Conservation (phyloP, 345 rosid genomes). For the rapeseed (Brassica napus) region DNA sequence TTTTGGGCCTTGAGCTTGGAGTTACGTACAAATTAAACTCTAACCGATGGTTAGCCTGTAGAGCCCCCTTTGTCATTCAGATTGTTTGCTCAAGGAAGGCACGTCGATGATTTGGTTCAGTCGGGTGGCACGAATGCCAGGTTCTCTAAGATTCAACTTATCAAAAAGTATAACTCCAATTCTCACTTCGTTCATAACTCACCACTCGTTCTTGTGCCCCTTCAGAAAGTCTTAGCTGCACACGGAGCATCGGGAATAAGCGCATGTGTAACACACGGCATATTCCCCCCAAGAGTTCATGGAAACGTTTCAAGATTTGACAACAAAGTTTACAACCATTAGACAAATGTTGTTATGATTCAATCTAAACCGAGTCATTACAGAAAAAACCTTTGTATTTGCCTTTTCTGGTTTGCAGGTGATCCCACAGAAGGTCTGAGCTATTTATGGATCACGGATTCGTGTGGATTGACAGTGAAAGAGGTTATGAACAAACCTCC, state of each 20-base stretch:
- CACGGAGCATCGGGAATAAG: constrained; percentile 90
- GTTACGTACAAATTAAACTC: no score
- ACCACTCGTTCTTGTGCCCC: constrained; percentile 1
- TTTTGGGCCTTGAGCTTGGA: no score
- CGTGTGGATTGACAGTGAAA: constrained; percentile 76
- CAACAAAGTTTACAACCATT: constrained; percentile 60
- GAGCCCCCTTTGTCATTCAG: no score
- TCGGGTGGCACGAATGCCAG: constrained; percentile 99
- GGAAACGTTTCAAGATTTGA: constrained; percentile 82
- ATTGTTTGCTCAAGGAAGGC: constrained; percentile 50
- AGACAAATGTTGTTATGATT: background rate
- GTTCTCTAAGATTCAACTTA: constrained; percentile 42
- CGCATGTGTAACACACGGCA: constrained; percentile 93
- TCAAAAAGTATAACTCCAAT: background rate
- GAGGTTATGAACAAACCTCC: constrained; percentile 72
- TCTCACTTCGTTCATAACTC: background rate
- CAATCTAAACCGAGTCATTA: background rate
- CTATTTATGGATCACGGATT: constrained; percentile 97
- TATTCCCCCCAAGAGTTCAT: constrained; percentile 77
- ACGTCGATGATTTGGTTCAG: constrained; percentile 95
- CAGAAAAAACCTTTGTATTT: background rate
- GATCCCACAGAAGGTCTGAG: constrained; percentile 63
- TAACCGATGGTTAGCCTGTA: no score
- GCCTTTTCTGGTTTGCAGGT: constrained; percentile 45
- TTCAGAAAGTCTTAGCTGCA: constrained; percentile 85